Conservation (phyloP, 176 grass and related monocot genomes). For the Hsuehochloa calcarea region DNA sequence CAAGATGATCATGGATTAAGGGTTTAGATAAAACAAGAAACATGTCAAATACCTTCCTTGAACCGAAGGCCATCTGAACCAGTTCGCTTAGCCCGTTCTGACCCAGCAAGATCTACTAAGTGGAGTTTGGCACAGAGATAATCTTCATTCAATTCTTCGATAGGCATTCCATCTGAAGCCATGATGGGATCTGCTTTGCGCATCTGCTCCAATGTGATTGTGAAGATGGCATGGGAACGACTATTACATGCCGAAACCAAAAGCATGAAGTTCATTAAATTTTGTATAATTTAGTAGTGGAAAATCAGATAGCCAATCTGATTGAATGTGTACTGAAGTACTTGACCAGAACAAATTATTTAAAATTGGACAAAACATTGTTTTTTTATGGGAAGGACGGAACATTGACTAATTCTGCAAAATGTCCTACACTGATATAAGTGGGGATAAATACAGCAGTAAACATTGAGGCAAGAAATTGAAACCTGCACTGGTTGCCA, state of each 20-base stretch:
- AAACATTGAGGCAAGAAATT: constrained; percentile 15
- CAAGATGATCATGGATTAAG: background rate
- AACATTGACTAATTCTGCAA: background rate
- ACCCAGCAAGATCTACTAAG: constrained; percentile 95
- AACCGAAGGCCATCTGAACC: constrained; percentile 95
- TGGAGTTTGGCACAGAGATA: constrained; percentile 96
- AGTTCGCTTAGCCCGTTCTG: constrained; percentile 91
- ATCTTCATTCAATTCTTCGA: constrained; percentile 85
- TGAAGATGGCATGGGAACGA: constrained; percentile 99
- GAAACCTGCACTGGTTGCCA: background rate
- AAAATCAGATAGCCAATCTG: constrained; percentile 13
- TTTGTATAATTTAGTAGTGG: constrained; percentile 11
- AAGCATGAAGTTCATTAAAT: constrained; percentile 42
- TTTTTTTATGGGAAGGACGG: background rate
- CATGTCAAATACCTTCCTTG: constrained; percentile 77
- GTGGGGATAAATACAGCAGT: background rate
- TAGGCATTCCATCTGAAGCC: constrained; percentile 61
- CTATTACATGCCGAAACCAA: constrained; percentile 67
- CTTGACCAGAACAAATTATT: background rate
- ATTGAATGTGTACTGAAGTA: constrained; percentile 8
- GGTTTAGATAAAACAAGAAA: constrained; percentile 16
- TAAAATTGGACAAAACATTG: background rate
- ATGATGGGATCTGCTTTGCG: constrained; percentile 73
- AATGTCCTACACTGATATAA: background rate
- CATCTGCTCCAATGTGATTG: constrained; percentile 99